Evolutionary conservation across 371 early-diverging fungal genomes (phyloP).

Genomic region (Nematocida minor): DNA sequence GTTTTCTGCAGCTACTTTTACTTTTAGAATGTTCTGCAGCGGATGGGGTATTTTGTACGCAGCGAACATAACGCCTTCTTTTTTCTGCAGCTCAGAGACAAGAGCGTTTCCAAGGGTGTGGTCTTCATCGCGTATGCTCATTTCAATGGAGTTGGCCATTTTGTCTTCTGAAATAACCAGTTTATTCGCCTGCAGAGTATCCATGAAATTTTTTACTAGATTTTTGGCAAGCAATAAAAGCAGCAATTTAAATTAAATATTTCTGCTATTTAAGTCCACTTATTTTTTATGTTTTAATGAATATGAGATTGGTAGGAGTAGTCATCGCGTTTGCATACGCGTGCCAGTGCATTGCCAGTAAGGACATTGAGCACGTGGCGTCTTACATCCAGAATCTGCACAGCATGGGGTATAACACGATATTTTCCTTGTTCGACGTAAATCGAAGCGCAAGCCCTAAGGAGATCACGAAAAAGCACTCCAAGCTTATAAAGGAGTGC

Average conservation of each 20-base stretch:
- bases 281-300: slow-evolving; percentile 7
- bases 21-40: slow-evolving; percentile 68
- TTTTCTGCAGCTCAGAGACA: slow-evolving; percentile 27
- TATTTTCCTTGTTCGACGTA: slow-evolving; percentile 17
- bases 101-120: slow-evolving; percentile 88
- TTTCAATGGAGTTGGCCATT: slow-evolving; percentile 82
- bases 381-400: slow-evolving; percentile 12
- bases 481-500: slow-evolving; percentile 28
- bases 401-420: background rate
- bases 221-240: background rate
- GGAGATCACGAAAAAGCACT: background rate
- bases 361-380: slow-evolving; percentile 37
- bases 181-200: slow-evolving; percentile 25
- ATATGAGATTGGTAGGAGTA: background rate
- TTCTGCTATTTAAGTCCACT: background rate
- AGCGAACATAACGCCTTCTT: slow-evolving; percentile 69
- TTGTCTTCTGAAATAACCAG: slow-evolving; percentile 69
- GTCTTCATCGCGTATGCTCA: slow-evolving; percentile 84
- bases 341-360: background rate
- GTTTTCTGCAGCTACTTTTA: slow-evolving; percentile 27
- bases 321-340: background rate
- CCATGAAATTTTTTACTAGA: slow-evolving; percentile 12
- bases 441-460: background rate
- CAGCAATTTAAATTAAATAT: slow-evolving; percentile 9
- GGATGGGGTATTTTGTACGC: slow-evolving; percentile 95